Conservation (phyloP, 345 rosid species). For the Alliaria petiolata region DNA sequence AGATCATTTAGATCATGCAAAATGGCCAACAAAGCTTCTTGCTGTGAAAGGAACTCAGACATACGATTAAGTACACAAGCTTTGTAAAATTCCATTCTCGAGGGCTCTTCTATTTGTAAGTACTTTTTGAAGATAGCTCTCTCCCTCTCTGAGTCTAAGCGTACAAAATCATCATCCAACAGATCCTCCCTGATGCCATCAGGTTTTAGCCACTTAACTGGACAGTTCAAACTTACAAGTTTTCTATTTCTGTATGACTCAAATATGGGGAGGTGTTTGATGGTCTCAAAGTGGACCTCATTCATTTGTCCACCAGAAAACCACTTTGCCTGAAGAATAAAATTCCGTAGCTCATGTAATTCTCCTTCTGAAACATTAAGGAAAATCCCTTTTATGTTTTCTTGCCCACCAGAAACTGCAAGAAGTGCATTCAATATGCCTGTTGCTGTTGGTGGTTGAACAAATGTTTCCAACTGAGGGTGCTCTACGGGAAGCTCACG, state of each 20-base stretch:
- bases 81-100: slow-evolving; percentile 72
- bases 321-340: slow-evolving; percentile 95
- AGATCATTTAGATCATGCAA: slow-evolving; percentile 75
- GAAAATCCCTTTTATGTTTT: slow-evolving; percentile 57
- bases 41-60: slow-evolving; percentile 70
- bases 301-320: slow-evolving; percentile 67
- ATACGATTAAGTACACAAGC: slow-evolving; percentile 74
- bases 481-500: slow-evolving; percentile 64
- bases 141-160: slow-evolving; percentile 85
- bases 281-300: slow-evolving; percentile 53
- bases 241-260: slow-evolving; percentile 76
- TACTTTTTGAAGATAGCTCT: slow-evolving; percentile 59
- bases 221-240: slow-evolving; percentile 60
- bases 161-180: slow-evolving; percentile 76
- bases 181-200: slow-evolving; percentile 70
- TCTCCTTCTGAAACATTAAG: slow-evolving; percentile 69
- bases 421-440: slow-evolving; percentile 80
- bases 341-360: slow-evolving; percentile 80
- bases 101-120: slow-evolving; percentile 66
- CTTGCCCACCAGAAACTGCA: slow-evolving; percentile 62
- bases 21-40: slow-evolving; percentile 59
- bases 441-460: slow-evolving; percentile 79
- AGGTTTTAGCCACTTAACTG: slow-evolving; percentile 84
- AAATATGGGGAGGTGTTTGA: slow-evolving; percentile 79
- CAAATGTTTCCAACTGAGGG: slow-evolving; percentile 74